Percentiles rank a stretch among this genome's conserved stretches.
These are phyloP conservation scores for Penicillium pulvis DNA, from an alignment of 495 filamentous ascomycete species.

Conservation along the genomic window DNA sequence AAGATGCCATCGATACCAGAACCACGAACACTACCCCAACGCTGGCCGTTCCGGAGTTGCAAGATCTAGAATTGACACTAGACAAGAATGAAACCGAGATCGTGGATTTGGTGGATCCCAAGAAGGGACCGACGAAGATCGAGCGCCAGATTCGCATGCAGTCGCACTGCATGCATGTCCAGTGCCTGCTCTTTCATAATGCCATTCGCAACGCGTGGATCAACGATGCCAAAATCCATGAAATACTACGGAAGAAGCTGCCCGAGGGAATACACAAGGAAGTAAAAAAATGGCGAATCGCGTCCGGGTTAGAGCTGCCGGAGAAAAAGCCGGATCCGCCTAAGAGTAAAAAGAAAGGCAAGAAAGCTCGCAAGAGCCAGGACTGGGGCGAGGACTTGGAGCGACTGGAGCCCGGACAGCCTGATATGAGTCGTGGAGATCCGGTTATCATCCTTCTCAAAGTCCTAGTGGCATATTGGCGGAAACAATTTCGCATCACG, in stretches of 20 bases:
- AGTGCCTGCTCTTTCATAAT: conserved; percentile 86
- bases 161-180: conserved; percentile 89
- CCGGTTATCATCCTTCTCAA: conserved; percentile 80
- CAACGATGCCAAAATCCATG: conserved; percentile 77
- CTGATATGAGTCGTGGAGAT: conserved; percentile 78
- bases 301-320: conserved; percentile 59
- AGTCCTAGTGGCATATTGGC: conserved; percentile 81
- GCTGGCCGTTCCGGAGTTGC: conserved; percentile 33
- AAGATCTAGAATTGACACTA: conserved; percentile 77
- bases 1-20: conserved; percentile 69
- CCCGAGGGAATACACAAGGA: conserved; percentile 67
- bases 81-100: conserved; percentile 58
- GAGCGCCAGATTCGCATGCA: conserved; percentile 74
- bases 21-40: conserved; percentile 32
- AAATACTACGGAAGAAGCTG: conserved; percentile 71
- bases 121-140: conserved; percentile 83
- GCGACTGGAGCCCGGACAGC: conserved; percentile 65
- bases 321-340: conserved; percentile 36
- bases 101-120: conserved; percentile 63
- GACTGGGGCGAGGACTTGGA: conserved; percentile 77
- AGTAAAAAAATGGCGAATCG: conserved; percentile 71
- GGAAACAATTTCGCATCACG: conserved; percentile 75
- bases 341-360: conserved; percentile 46
- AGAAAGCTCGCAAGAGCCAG: conserved; percentile 42
- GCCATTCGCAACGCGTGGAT: conserved; percentile 83